A percentile compares a stretch with the other conserved stretches of the same genome.
Conservation (phyloP, 768 basidiomycete genomes). For the Galerina sulciceps region DNA sequence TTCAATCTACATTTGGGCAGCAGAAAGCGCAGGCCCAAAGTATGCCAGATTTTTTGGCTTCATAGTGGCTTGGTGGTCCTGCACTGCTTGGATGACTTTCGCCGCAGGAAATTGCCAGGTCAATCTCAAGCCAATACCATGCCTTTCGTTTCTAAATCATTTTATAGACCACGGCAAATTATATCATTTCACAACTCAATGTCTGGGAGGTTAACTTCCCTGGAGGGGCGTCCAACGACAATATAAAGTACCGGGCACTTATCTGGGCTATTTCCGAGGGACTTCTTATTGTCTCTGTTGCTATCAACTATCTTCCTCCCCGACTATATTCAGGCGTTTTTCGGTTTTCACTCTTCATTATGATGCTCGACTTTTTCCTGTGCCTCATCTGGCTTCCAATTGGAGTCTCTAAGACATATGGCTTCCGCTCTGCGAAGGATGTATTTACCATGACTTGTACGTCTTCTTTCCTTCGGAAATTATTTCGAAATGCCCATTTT, state of each 20-base stretch:
- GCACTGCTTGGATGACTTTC: constrained; percentile 97
- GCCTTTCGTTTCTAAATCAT: neutral
- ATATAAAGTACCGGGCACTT: constrained; percentile 85
- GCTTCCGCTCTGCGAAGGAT: constrained; percentile 82
- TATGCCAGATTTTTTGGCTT: constrained; percentile 88
- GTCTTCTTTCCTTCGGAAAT: constrained; percentile 28
- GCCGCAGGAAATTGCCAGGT: constrained; percentile 88
- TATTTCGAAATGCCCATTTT: neutral
- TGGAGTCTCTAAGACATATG: constrained; percentile 87
- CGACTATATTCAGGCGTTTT: constrained; percentile 76
- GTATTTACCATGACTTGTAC: constrained; percentile 83
- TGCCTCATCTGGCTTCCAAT: constrained; percentile 93
- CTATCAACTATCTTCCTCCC: constrained; percentile 87
- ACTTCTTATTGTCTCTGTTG: constrained; percentile 70
- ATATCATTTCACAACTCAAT: constrained; percentile 81
- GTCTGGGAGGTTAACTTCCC: constrained; percentile 86
- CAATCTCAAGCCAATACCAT: constrained; percentile 14
- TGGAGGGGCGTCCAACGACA: constrained; percentile 70
- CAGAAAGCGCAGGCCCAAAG: constrained; percentile 88
- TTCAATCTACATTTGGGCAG: constrained; percentile 95
- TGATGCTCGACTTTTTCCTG: constrained; percentile 87
- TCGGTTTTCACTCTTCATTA: constrained; percentile 71
- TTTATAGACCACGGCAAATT: constrained; percentile 84
- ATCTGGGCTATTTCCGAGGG: constrained; percentile 84
- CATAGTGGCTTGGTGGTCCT: constrained; percentile 92